phyloP scores from a whole-genome alignment of 2,329 filamentous ascomycete species.

The Xylaria sp. region DNA sequence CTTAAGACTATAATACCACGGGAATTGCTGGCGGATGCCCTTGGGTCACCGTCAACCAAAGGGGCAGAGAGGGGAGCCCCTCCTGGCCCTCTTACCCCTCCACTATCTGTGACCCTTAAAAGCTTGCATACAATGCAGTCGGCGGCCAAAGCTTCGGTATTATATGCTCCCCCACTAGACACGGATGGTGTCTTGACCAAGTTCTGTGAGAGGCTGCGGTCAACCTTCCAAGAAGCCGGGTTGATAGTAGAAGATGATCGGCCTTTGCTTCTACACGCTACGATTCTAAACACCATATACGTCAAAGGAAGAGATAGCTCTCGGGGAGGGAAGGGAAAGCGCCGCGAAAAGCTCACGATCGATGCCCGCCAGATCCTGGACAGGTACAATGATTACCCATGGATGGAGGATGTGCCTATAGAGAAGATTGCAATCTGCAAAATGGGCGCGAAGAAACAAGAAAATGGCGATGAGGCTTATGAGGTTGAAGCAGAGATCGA shows the following conservation, averaged over 20 bases:
- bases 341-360: conserved; percentile 51
- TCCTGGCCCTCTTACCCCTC: conserved; percentile 1
- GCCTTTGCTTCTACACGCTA: conserved; percentile 79
- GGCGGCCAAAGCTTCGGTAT: conserved; percentile 59
- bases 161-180: conserved; percentile 69
- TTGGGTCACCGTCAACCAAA: not conserved
- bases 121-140: conserved; percentile 69
- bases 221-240: conserved; percentile 59
- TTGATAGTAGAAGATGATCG: conserved; percentile 64
- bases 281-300: conserved; percentile 85
- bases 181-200: conserved; percentile 53
- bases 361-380: conserved; percentile 63
- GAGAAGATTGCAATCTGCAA: conserved; percentile 78
- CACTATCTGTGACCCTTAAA: conserved; percentile 53
- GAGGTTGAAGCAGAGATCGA: conserved; percentile 58
- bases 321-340: conserved; percentile 34
- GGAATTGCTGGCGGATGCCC: conserved; percentile 46
- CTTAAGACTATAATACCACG: conserved; percentile 47
- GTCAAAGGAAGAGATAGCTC: conserved; percentile 51
- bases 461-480: conserved; percentile 59
- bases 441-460: conserved; percentile 80
- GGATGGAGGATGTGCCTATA: conserved; percentile 72
- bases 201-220: conserved; percentile 64
- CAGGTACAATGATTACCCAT: conserved; percentile 68
- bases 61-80: conserved; percentile 5